Conservation (phyloP, 2,329 filamentous ascomycete genomes). For the Monilinia laxa region DNA sequence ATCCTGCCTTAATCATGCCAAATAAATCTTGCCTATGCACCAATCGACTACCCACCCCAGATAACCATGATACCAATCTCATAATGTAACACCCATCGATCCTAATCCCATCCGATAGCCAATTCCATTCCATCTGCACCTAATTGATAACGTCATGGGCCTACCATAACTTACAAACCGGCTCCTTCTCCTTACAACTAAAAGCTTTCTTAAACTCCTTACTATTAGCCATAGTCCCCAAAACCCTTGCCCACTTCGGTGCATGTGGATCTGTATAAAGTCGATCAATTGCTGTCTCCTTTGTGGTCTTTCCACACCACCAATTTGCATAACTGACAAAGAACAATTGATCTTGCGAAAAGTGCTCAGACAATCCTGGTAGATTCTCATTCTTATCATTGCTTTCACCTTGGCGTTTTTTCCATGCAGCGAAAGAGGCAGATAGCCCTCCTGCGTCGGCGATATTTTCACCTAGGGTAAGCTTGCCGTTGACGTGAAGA, state of each 20-base stretch:
- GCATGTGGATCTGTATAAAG: conserved; percentile 66
- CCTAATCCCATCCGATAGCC: background rate
- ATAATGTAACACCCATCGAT: background rate
- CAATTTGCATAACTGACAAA: conserved; percentile 63
- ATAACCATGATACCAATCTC: too few species aligned
- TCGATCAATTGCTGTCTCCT: conserved; percentile 55
- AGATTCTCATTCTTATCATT: conserved; percentile 49
- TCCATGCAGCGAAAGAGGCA: conserved; percentile 65
- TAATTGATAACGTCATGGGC: background rate
- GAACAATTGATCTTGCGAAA: conserved; percentile 68
- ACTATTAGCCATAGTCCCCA: conserved; percentile 66
- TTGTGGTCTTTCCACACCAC: conserved; percentile 66
- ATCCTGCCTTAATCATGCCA: background rate
- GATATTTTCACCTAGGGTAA: conserved; percentile 69
- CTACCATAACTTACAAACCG: conserved; percentile 69
- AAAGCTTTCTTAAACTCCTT: conserved; percentile 67
- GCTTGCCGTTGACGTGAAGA: conserved; percentile 60
- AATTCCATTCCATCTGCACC: background rate
- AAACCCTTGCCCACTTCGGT: conserved; percentile 59
- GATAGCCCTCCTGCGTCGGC: conserved; percentile 67
- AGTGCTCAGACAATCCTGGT: conserved; percentile 57
- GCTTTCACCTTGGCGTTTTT: conserved; percentile 53
- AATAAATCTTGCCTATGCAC: too few species aligned
- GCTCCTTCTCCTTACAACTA: conserved; percentile 62
- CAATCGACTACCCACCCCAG: too few species aligned